A percentile compares a stretch with the other conserved stretches of the same genome.
phyloP scores from a whole-genome alignment of 192 early-diverging fungal genomes.

The Backusella macrospora region DNA sequence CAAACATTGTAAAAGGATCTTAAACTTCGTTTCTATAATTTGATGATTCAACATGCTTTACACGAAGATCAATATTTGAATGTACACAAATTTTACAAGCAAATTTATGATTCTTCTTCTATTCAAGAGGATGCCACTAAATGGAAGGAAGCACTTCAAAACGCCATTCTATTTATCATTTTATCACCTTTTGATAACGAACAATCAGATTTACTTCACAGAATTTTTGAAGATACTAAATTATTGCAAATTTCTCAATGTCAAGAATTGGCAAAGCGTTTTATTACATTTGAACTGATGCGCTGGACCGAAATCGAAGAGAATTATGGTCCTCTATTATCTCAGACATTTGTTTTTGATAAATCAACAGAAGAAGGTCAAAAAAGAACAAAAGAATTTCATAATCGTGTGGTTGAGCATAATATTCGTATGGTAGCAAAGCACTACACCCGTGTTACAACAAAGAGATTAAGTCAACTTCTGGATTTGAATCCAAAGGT shows the following conservation, averaged over 20 bases:
- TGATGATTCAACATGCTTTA: slow-evolving; percentile 94
- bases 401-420: slow-evolving; percentile 96
- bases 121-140: slow-evolving; percentile 78
- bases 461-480: slow-evolving; percentile 84
- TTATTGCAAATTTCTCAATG: slow-evolving; percentile 62
- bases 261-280: slow-evolving; percentile 84
- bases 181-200: slow-evolving; percentile 95
- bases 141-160: slow-evolving; percentile 78
- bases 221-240: slow-evolving; percentile 81
- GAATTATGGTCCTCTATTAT: slow-evolving; percentile 79
- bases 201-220: slow-evolving; percentile 92
- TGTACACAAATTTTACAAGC: slow-evolving; percentile 90
- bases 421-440: slow-evolving; percentile 96
- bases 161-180: slow-evolving; percentile 83
- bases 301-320: slow-evolving; percentile 94
- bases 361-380: slow-evolving; percentile 72
- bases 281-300: slow-evolving; percentile 92
- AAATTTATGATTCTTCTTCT: slow-evolving; percentile 85
- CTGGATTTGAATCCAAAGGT: slow-evolving; percentile 81
- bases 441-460: slow-evolving; percentile 90
- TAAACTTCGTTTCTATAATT: slow-evolving; percentile 94
- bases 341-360: slow-evolving; percentile 65
- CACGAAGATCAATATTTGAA: slow-evolving; percentile 91
- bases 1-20: slow-evolving; percentile 59
- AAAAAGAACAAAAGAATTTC: slow-evolving; percentile 81